A percentile compares a stretch with the other conserved stretches of the same genome.
Evolutionary conservation across 768 basidiomycete species (phyloP).

Genomic region (Boletus reticulatus): DNA sequence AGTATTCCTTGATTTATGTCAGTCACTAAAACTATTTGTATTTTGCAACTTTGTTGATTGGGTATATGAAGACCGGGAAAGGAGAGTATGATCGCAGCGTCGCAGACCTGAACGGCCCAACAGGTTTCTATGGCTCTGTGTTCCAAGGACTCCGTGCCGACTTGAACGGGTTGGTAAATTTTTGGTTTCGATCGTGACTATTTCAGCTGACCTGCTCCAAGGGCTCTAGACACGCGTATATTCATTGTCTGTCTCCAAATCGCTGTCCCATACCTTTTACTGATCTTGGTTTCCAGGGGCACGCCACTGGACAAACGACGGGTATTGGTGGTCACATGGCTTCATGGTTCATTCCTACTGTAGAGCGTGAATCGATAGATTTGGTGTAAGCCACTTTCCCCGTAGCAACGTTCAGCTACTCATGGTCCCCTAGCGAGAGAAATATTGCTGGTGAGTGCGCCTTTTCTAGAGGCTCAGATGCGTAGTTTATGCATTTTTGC

Average conservation of each 20-base stretch:
- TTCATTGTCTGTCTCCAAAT: not conserved
- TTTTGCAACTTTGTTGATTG: not conserved
- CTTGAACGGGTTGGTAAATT: not conserved
- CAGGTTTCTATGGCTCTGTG: too few species aligned
- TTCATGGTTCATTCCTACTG: not conserved
- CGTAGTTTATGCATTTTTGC: not conserved
- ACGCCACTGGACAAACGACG: slow-evolving; percentile 3
- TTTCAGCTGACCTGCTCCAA: not conserved
- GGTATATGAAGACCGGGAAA: slow-evolving; percentile 1
- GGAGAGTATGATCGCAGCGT: not conserved
- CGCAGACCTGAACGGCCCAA: not conserved
- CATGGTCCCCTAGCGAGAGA: not conserved
- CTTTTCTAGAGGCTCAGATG: not conserved
- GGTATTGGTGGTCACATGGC: slow-evolving; percentile 3
- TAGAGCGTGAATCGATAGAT: slow-evolving; percentile 3
- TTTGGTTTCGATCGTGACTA: not conserved
- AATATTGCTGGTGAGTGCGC: not conserved
- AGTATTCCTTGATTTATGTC: slow-evolving; percentile 5
- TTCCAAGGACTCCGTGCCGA: not conserved
- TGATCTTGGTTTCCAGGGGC: not conserved
- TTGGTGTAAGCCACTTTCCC: not conserved
- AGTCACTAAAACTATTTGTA: not conserved
- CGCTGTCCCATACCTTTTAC: not conserved
- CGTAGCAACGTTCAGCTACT: not conserved
- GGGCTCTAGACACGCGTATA: not conserved